Evolutionary conservation across 2,329 filamentous ascomycete species (phyloP).

Genomic region (Biscogniauxia sp.): DNA sequence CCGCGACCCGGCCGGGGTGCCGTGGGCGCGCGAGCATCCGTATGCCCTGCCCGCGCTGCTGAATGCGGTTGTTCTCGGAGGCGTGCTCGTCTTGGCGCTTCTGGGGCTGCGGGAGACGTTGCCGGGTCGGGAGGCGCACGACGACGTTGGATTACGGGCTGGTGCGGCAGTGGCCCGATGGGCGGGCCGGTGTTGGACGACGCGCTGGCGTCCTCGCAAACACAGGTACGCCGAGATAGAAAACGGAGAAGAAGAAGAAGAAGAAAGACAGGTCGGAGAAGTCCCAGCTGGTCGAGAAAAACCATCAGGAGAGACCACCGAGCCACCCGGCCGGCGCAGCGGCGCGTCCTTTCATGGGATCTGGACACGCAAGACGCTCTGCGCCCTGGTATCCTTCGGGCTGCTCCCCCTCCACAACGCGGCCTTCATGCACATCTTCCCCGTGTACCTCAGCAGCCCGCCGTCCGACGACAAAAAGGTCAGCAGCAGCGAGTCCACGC

Average conservation of each 20-base stretch:
- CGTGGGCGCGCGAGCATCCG: slow-evolving; percentile 41
- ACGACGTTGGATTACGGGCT: slow-evolving; percentile 19
- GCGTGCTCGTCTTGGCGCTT: slow-evolving; percentile 32
- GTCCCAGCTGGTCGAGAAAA: slow-evolving; percentile 15
- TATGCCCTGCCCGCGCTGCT: slow-evolving; percentile 44
- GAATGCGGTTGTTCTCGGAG: slow-evolving; percentile 35
- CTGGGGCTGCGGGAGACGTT: slow-evolving; percentile 38
- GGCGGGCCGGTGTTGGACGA: slow-evolving; percentile 10
- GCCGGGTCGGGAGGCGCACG: slow-evolving; percentile 28
- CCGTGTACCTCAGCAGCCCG: slow-evolving; percentile 58
- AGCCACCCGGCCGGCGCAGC: neutral
- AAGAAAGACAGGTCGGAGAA: slow-evolving; percentile 18
- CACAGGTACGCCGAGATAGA: slow-evolving; percentile 8
- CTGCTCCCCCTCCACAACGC: slow-evolving; percentile 62
- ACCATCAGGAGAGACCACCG: slow-evolving; percentile 10
- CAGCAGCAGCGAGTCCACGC: slow-evolving; percentile 29
- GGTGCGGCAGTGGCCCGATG: slow-evolving; percentile 16
- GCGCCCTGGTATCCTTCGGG: slow-evolving; percentile 35
- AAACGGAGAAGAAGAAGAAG: slow-evolving; percentile 13
- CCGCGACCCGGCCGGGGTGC: slow-evolving; percentile 31
- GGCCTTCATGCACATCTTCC: slow-evolving; percentile 62
- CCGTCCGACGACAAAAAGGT: slow-evolving; percentile 39
- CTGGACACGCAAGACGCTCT: slow-evolving; percentile 34
- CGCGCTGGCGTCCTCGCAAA: neutral
- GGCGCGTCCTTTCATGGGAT: slow-evolving; percentile 20